phyloP scores from a whole-genome alignment of 768 basidiomycete species.

The Podaxis carcinomalis region DNA sequence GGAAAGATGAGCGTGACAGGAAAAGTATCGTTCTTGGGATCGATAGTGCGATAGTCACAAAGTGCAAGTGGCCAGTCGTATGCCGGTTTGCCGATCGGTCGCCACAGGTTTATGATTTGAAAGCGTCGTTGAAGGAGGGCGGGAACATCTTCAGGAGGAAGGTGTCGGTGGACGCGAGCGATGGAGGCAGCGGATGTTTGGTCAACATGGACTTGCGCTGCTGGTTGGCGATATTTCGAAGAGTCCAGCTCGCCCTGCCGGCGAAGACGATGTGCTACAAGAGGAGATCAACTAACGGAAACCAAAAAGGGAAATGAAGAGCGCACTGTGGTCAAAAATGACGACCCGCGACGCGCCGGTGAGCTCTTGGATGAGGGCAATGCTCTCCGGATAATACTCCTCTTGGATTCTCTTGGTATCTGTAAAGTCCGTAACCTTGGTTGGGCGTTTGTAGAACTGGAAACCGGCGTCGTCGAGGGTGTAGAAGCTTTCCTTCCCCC shows the following conservation, averaged over 20 bases:
- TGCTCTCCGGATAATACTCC: constrained; percentile 58
- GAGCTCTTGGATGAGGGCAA: constrained; percentile 48
- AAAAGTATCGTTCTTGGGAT: constrained; percentile 36
- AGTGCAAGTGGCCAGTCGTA: constrained; percentile 47
- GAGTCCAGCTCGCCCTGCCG: constrained; percentile 30
- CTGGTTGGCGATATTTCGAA: constrained; percentile 40
- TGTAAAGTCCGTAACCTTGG: constrained; percentile 40
- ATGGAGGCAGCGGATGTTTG: constrained; percentile 43
- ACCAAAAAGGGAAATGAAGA: not conserved
- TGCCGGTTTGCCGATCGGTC: constrained; percentile 45
- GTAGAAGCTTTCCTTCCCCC: constrained; percentile 41
- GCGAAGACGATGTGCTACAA: constrained; percentile 39
- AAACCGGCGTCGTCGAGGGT: constrained; percentile 49
- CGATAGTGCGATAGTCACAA: constrained; percentile 46
- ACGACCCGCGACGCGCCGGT: constrained; percentile 55
- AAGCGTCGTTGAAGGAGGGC: constrained; percentile 42
- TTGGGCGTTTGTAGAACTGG: constrained; percentile 31
- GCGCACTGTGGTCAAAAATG: constrained; percentile 60
- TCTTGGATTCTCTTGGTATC: constrained; percentile 34
- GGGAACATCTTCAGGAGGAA: constrained; percentile 40
- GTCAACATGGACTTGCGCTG: constrained; percentile 45
- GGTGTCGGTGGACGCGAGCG: constrained; percentile 45
- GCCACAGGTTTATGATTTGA: constrained; percentile 61
- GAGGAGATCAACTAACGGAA: not conserved
- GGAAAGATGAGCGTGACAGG: constrained; percentile 44